phyloP scores from a whole-genome alignment of 805 yeast species.

The Nakazawaea ambrosiae region DNA sequence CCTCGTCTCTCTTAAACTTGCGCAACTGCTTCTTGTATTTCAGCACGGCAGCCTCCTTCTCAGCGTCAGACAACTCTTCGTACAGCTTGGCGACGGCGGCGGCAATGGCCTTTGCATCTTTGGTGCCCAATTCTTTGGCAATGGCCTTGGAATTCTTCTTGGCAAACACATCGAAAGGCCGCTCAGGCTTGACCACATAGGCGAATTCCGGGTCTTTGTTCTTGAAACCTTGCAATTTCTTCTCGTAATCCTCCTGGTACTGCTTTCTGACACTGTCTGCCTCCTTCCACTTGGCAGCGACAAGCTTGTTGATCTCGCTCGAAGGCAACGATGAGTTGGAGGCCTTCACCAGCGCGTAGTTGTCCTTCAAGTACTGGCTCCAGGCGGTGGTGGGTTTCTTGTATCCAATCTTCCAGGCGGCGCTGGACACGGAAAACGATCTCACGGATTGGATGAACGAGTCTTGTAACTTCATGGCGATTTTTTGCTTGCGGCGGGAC shows the following conservation, averaged over 20 bases:
- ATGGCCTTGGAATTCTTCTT: not conserved
- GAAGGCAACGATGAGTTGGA: not conserved
- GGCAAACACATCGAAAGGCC: not conserved
- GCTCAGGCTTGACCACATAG: slow-evolving; percentile 5
- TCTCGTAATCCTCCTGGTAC: not conserved
- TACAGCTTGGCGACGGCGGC: not conserved
- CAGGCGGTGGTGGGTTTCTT: slow-evolving; percentile 1
- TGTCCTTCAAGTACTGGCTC: not conserved
- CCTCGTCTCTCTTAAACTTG: slow-evolving; percentile 1
- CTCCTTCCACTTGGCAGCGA: slow-evolving; percentile 2
- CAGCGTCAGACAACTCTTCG: not conserved
- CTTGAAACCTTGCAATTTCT: slow-evolving; percentile 2
- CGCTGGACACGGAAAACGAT: slow-evolving; percentile 1
- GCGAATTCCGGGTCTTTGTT: slow-evolving; percentile 5
- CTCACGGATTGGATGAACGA: not conserved
- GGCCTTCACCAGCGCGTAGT: not conserved
- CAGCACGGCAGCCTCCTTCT: not conserved
- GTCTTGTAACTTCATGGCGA: not conserved
- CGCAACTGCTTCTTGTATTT: slow-evolving; percentile 1
- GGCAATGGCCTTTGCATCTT: not conserved
- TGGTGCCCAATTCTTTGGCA: slow-evolving; percentile 1
- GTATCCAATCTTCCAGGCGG: slow-evolving; percentile 3
- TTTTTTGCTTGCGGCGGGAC: too few relatives aligned
- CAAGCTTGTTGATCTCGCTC: not conserved
- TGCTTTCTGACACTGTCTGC: not conserved